These are phyloP conservation scores for Cyberlindnera mrakii DNA, from an alignment of 805 yeast genomes.

Conservation along the genomic window DNA sequence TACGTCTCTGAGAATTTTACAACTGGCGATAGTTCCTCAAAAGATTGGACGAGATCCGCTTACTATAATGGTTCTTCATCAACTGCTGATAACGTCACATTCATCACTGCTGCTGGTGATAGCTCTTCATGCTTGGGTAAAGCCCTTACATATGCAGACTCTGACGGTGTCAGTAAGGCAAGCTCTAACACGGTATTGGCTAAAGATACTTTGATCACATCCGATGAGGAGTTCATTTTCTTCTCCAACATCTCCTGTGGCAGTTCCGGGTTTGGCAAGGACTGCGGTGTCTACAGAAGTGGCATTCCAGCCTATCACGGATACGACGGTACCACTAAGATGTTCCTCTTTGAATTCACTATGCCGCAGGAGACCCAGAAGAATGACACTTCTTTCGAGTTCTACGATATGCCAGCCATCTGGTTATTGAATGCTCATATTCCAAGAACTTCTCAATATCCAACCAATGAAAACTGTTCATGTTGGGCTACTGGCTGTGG, in stretches of 20 bases:
- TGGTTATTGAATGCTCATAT: slow-evolving; percentile 71
- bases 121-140: slow-evolving; percentile 60
- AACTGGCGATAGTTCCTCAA: slow-evolving; percentile 27
- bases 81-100: slow-evolving; percentile 58
- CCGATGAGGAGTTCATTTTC: slow-evolving; percentile 56
- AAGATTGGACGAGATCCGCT: slow-evolving; percentile 53
- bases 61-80: slow-evolving; percentile 47
- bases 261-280: slow-evolving; percentile 43
- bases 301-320: slow-evolving; percentile 76
- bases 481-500: slow-evolving; percentile 80
- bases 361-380: slow-evolving; percentile 51
- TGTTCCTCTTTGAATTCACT: slow-evolving; percentile 66
- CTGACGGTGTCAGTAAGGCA: slow-evolving; percentile 50
- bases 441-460: slow-evolving; percentile 71
- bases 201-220: slow-evolving; percentile 40
- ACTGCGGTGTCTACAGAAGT: slow-evolving; percentile 72
- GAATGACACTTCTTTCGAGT: slow-evolving; percentile 21
- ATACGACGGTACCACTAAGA: slow-evolving; percentile 56
- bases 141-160: slow-evolving; percentile 56
- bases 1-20: slow-evolving; percentile 43
- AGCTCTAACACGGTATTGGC: slow-evolving; percentile 40
- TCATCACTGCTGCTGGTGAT: slow-evolving; percentile 57
- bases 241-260: slow-evolving; percentile 56
- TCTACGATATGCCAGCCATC: slow-evolving; percentile 66
- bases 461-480: slow-evolving; percentile 54